A percentile compares a stretch with the other conserved stretches of the same genome.
phyloP scores from a whole-genome alignment of 768 basidiomycete species.

The Boletus insuetus region DNA sequence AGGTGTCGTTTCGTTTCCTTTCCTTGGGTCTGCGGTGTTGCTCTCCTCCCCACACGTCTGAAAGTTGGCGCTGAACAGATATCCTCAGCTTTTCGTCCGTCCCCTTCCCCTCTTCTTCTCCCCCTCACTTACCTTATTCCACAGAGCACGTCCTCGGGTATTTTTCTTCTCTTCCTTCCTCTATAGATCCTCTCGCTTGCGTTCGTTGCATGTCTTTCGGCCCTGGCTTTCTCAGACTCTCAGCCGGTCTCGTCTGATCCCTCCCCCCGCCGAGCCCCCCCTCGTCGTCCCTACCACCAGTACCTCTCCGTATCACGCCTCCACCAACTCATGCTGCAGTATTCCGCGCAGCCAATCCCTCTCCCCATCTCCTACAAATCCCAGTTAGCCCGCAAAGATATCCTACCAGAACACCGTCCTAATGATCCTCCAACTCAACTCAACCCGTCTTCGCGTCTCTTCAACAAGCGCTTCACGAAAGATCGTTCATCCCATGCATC shows the following conservation, averaged over 20 bases:
- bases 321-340: conserved; percentile 58
- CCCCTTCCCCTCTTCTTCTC: neutral
- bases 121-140: neutral
- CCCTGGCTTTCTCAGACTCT: conserved; percentile 30
- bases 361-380: conserved; percentile 32
- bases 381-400: conserved; percentile 31
- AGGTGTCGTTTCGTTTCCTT: neutral
- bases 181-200: conserved; percentile 8
- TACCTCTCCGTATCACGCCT: conserved; percentile 30
- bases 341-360: conserved; percentile 36
- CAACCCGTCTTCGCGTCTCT: conserved; percentile 24
- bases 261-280: conserved; percentile 27
- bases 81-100: conserved; percentile 18
- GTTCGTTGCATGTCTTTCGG: conserved; percentile 28
- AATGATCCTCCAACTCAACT: conserved; percentile 21
- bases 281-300: conserved; percentile 30
- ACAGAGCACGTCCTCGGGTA: conserved; percentile 8
- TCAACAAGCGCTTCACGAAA: conserved; percentile 36
- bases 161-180: neutral
- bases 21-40: conserved; percentile 17
- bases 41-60: conserved; percentile 26
- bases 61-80: conserved; percentile 13
- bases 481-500: conserved; percentile 23
- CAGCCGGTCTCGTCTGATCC: conserved; percentile 55
- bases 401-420: conserved; percentile 25